Evolutionary conservation across 2,329 filamentous ascomycete species (phyloP), one percentile per base, ranked within the genome.

Genomic region (Blumeriella jaapii): DNA sequence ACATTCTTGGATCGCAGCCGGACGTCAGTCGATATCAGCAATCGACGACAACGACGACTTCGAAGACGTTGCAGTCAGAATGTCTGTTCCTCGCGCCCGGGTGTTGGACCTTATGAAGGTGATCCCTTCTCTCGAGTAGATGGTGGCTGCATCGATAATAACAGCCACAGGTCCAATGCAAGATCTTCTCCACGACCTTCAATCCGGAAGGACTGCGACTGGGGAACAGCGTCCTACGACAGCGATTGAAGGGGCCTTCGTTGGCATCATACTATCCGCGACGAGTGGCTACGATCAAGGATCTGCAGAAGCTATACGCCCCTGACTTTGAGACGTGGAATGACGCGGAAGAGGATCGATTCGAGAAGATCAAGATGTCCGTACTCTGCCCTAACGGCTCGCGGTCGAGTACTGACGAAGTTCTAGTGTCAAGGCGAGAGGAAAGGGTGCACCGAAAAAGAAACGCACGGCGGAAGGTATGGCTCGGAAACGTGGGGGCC

Each of bases 141-240:
- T 26, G 14, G 8, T 13, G n/a, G n/a, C 3, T 9, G 3, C 9
- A 10, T 2, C n/a, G 15, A n/a, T 20, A 6, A 23, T 41, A 19
- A 48, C 25, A 12, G n/a, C 25, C 12, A 10, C 51, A 95, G 87
- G 72, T 74, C 55, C 86, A 87, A 79, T 94, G 85, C 69, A 75
- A 78, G 58, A 74, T 96, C 64, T 98, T 96, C 68, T 79, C 78
- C 54, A 83, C 82, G 32, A 87, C 79, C 34, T 96, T 78, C 68
- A 98, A 98, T 62, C 91, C 91, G 16, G 70, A 84, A 36, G 67
- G 77, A 49, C 60, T 81, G 42, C 83, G 91, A 43, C 74, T 84
- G 49, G 91, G 91, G 54, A 95, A 91, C 65, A 93, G 91, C 61
- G 69, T 98, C 57, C 69, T 98, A 41, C 83, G 87, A 54, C 82